Evolutionary conservation across 2,329 filamentous ascomycete genomes (phyloP), one percentile per base, ranked within the genome.

Genomic region (Ascochyta rabiei): DNA sequence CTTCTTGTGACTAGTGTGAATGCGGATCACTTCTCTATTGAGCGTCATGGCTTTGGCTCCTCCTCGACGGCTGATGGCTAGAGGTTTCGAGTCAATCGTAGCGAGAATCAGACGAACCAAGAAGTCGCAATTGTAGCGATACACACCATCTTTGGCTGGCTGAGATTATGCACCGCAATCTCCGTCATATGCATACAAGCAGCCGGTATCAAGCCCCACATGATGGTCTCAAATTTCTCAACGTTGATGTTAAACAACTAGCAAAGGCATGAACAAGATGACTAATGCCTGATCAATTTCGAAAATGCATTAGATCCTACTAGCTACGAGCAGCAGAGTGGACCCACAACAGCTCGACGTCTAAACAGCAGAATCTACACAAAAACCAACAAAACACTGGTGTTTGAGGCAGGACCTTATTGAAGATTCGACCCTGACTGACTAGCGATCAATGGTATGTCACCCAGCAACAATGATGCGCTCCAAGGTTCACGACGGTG

Each of bases 121-220:
- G 34, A 45, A 51, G 43, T 56, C 46, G 48, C 49, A 57, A 47
- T 53, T 41, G 33, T 16, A 57, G 26, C 48, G 50, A 49, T 54
- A 42, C 43, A 51, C 61, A 28, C 50, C 53, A 44, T 48, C 45
- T 44, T 53, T 49, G 39, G 41, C 42, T 52, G 52, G 50, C 61
- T 54, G 46, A 61, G 60, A 62, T 62, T 56, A 61, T 64, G 61
- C 62, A 63, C 48, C 45, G 46, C 35, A 35, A 21, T 48, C 35
- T 34, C 48, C 49, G 59, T 61, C 53, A 53, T 47, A 41, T 19
- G 44, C 42, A 50, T 48, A 39, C 51, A 61, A 54, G 61, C 54
- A 44, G 26, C 34, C 41, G 18, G 28, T 53, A 37, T 44, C 50
- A 49, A 47, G 52, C n/a, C 31, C 18, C 46, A 50, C 46, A 35